These are phyloP conservation scores for Hibiscus syriacus DNA, from an alignment of 345 rosid species.

Conservation along the genomic window DNA sequence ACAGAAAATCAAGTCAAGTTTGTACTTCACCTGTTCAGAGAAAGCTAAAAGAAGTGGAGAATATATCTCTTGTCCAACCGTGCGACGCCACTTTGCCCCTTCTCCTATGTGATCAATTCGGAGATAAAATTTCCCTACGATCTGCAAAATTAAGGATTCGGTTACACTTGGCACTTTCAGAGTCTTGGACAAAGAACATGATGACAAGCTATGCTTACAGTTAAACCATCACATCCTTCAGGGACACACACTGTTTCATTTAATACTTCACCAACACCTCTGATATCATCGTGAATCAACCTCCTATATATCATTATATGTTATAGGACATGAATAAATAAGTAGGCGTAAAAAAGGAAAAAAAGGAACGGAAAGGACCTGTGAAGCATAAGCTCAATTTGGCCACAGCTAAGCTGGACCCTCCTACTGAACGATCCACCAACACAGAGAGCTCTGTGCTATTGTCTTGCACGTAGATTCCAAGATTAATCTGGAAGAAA, in stretches of 20 bases:
- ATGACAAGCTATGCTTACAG: constrained; percentile 42
- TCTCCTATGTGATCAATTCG: constrained; percentile 71
- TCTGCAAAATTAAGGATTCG: constrained; percentile 32
- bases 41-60: constrained; percentile 87
- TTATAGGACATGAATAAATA: constrained; percentile 5
- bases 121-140: constrained; percentile 65
- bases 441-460: constrained; percentile 66
- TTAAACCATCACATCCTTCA: constrained; percentile 78
- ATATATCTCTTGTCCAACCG: constrained; percentile 75
- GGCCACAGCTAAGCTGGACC: constrained; percentile 75
- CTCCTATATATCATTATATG: constrained; percentile 38
- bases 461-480: constrained; percentile 68
- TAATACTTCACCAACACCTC: constrained; percentile 89
- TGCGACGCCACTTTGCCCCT: constrained; percentile 93
- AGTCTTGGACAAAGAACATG: neutral
- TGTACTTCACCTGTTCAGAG: constrained; percentile 60
- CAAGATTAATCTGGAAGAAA: constrained; percentile 64
- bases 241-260: constrained; percentile 76
- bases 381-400: constrained; percentile 90
- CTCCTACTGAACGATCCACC: constrained; percentile 90
- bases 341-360: neutral
- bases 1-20: neutral
- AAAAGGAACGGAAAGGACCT: constrained; percentile 41
- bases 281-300: constrained; percentile 67
- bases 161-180: neutral